phyloP scores from a whole-genome alignment of 768 basidiomycete species.

The Coprinellus aureogranulatus region DNA sequence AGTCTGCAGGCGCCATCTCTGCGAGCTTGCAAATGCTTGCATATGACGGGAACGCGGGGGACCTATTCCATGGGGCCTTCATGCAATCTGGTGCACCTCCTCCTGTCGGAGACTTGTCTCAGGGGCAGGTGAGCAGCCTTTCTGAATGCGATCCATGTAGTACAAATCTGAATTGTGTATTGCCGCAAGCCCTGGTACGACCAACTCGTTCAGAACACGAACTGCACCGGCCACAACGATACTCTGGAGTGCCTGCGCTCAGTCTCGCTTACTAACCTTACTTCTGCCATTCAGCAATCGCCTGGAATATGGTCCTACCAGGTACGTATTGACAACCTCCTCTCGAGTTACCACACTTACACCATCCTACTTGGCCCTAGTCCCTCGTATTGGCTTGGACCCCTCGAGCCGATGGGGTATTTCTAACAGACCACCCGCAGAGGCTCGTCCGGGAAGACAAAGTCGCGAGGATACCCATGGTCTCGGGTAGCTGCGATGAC shows the following conservation, averaged over 20 bases:
- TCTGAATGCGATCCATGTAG: too few relatives aligned
- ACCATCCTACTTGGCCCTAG: constrained; percentile 17
- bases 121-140: constrained; percentile 23
- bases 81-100: constrained; percentile 44
- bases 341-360: background rate
- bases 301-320: constrained; percentile 25
- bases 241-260: constrained; percentile 43
- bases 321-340: constrained; percentile 5
- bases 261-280: constrained; percentile 29
- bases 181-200: constrained; percentile 33
- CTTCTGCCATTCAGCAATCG: constrained; percentile 27
- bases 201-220: constrained; percentile 32
- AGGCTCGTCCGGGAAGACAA: constrained; percentile 39
- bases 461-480: constrained; percentile 48
- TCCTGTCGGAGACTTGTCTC: constrained; percentile 26
- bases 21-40: constrained; percentile 41
- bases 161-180: background rate
- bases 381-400: constrained; percentile 42
- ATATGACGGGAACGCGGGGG: constrained; percentile 35
- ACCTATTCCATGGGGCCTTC: constrained; percentile 42
- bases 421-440: constrained; percentile 44
- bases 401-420: constrained; percentile 49
- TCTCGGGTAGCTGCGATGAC: constrained; percentile 52
- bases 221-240: constrained; percentile 32
- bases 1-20: constrained; percentile 55